Base-by-base conservation (phyloP, 1,139 yeast genomes). In the Yarrowia galli region DNA sequence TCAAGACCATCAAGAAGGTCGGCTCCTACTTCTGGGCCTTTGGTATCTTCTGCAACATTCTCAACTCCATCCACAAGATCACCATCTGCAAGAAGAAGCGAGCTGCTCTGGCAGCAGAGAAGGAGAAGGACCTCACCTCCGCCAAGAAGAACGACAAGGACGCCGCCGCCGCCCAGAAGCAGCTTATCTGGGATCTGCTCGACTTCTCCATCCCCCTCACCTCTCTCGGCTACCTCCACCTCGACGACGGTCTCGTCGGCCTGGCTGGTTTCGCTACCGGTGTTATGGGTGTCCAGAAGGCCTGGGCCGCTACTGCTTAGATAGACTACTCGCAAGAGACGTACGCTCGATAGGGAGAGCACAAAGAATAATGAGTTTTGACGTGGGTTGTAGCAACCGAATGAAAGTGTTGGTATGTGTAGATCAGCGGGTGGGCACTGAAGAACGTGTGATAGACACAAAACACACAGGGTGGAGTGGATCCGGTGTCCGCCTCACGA, bases 201-300 rank as follows among this genome's bases (percentile, higher is more conserved):
- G 98, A 93, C 79, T 77, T 86, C 72, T 83, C 89, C 72, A 88
- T 92, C 74, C 97, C 96, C 32, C 81, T 89, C 76, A 87, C 89
- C 77, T 85, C 88, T 65, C 84, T 91, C 78, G 83, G 85, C 70
- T 79, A 82, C 78, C 81, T 89, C 74, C 56, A 69, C 20, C 67
- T 76, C 60, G 87, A 89, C 76, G 98, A 93, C 74, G 96, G 97
- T 66, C 83, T 89, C 65, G 85, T 92, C 68, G 98, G 97, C 65
- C 81, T 89, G 71, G 93, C 96, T 61, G 98, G 98, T 77, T 83
- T 89, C 42, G 81, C 91, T 70, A 92, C 98, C 40, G 89, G 97
- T 53, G 70, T 88, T 68, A 81, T 92, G 79, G 97, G 97, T 48
- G 82, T 91, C 70, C 85, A 83, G 75, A 92, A 91, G 73, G 80